Evolutionary conservation across 768 basidiomycete genomes (phyloP), one percentile per base, ranked within the genome.

Genomic region (Psilocybe sp.): DNA sequence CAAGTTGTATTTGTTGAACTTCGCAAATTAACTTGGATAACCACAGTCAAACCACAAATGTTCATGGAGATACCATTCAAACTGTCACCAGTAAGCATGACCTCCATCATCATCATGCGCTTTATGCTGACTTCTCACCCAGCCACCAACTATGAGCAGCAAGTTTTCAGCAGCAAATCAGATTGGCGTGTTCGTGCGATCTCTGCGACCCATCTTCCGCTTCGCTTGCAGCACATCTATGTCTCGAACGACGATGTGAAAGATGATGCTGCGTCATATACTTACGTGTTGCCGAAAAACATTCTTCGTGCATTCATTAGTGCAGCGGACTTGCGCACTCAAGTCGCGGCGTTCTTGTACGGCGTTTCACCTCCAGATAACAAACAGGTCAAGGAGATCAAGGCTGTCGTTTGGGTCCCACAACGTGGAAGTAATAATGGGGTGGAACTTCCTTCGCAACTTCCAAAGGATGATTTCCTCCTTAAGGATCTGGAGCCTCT

Each of bases 141-240:
- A 87, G 87, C 96, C 1, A 97, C 97, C 54, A 93, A 91, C 64
- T 99, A 99, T 66, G 97, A 97, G 69, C 94, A 98, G 62, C 90
- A 93, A 63, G 88, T 93, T n/a, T 99, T 99, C 76, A 95, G 92
- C 69, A 92, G 89, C 75, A 98, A 99, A 76, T 98, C 97, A 4
- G 97, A 99, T 68, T 99, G 97, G 97, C 92, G 97, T 60, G 91
- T 98, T 31, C 89, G 97, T 54, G 97, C 97, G 32, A 98, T 99
- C 61, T 95, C 93, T 13, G 89, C 97, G 0, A 98, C 95, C 16
- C 95, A 99, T 68, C 79, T 99, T 40, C 85, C 96, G 4, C 84
- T 99, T 53, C 92, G 97, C 62, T 77, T 98, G 52, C 95, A 98
- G 65, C 95, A 99, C 65, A 97, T 98, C 69, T 98, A 97, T 67